Conservation (phyloP, 176 grass and related monocot species). For the Echinochloa phyllopogon region DNA sequence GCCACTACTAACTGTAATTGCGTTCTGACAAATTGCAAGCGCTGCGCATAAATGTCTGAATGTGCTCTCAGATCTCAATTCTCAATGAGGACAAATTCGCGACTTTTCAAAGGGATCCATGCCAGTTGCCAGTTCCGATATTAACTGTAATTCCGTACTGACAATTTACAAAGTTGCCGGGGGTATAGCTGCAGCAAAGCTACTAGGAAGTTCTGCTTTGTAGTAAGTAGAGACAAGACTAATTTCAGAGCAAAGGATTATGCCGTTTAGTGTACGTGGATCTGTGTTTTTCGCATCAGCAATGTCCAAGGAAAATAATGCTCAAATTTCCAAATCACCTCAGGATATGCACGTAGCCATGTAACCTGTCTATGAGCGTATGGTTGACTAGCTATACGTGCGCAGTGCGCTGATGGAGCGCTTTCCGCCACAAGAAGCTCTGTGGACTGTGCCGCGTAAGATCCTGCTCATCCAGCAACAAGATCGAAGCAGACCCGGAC, state of each 20-base stretch:
- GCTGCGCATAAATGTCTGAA: not conserved
- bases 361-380: not conserved
- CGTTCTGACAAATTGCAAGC: not conserved
- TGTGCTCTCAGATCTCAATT: not conserved
- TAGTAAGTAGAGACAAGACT: not conserved
- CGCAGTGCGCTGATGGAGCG: not conserved
- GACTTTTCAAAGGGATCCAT: conserved; percentile 28
- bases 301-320: not conserved
- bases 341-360: not conserved
- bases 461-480: conserved; percentile 37
- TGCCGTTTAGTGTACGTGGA: not conserved
- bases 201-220: not conserved
- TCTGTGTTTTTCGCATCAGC: not conserved
- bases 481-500: not conserved
- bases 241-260: not conserved
- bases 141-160: not conserved
- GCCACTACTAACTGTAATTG: not conserved
- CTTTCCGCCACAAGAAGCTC: conserved; percentile 16
- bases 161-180: not conserved
- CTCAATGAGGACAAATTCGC: conserved; percentile 13
- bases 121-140: not conserved
- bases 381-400: not conserved
- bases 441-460: conserved; percentile 30
- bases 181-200: not conserved
- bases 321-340: not conserved